Base-by-base conservation (phyloP, 2,329 filamentous ascomycete genomes). In the Phaeosphaeriaceae sp. region DNA sequence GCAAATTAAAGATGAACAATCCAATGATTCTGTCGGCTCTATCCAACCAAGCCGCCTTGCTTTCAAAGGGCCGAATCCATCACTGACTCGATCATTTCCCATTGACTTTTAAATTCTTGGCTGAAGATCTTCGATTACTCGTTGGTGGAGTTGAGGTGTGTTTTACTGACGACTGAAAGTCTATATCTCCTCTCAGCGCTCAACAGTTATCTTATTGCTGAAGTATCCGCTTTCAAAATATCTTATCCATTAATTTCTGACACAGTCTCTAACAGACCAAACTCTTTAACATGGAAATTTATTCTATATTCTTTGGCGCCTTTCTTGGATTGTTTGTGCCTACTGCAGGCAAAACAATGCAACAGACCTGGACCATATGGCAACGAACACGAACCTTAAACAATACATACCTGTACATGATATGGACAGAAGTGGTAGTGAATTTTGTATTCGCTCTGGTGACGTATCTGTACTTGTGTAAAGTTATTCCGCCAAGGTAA, bases 371-470 rank as follows among this genome's bases (percentile, higher is more conserved):
- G 44, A 33, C 7, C 29, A 47, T 47, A 35, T 47, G 44, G 44
- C 28, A 39, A 29, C 64, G 71, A 36, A 70, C 68, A 48, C 60
- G 66, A 21, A 63, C 65, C 9, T 58, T 72, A 30, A 74, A 67
- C 16, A 54, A 36, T 30, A 55, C 66, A 4, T 79, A 78, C 45
- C 62, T 77, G 30, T 60, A 67, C 46, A 63, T 79, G 77, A 64
- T 80, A 6, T 81, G 79, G 77, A 65, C 72, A 13, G 77, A 80
- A 44, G 72, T 78, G 4, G 3, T 67, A 1, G 74, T 74, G 9
- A 78, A 76, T 42, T 18, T 76, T 0, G 54, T 58, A 7, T 76
- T 79, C 41, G 66, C 67, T 5, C 58, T 78, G 8, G 50, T 77
- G 2, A 74, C 67, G 3, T 80, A 72, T 66, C 56, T 79, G 1